phyloP scores from a whole-genome alignment of 2,329 filamentous ascomycete genomes.

The Botrytis paeoniae region DNA sequence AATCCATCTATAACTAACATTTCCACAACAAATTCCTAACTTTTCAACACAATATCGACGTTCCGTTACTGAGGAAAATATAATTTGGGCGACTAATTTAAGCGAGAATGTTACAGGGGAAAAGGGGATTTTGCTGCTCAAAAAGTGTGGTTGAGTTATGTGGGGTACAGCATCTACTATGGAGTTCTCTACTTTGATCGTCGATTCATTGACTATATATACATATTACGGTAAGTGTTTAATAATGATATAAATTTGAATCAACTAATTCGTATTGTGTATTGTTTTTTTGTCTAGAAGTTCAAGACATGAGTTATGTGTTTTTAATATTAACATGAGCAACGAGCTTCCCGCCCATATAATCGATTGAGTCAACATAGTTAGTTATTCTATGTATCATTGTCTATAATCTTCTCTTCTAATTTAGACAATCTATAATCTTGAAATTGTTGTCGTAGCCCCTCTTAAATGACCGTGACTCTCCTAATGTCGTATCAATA shows the following conservation, averaged over 20 bases:
- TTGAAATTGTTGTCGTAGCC: neutral
- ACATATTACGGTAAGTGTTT: neutral
- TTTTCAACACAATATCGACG: neutral
- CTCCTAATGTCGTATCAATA: no score
- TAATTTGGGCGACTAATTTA: neutral
- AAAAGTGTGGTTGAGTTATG: neutral
- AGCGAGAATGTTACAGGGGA: neutral
- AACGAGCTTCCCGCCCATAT: neutral
- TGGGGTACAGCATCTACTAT: neutral
- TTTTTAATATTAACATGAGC: neutral
- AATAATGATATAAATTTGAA: neutral
- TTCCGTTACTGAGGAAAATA: neutral
- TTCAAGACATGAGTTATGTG: no score
- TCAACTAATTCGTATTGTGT: neutral
- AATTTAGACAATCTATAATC: neutral
- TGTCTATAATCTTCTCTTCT: neutral
- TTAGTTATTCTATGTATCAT: no score
- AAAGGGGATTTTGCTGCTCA: neutral
- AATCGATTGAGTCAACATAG: no score
- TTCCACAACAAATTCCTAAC: neutral
- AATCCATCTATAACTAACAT: rapidly evolving
- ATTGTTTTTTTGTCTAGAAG: no score
- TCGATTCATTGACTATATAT: neutral
- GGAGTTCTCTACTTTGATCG: neutral
- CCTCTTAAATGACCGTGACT: neutral